These are phyloP conservation scores for Saturnispora dispora DNA, from an alignment of 805 yeast genomes.

Conservation along the genomic window DNA sequence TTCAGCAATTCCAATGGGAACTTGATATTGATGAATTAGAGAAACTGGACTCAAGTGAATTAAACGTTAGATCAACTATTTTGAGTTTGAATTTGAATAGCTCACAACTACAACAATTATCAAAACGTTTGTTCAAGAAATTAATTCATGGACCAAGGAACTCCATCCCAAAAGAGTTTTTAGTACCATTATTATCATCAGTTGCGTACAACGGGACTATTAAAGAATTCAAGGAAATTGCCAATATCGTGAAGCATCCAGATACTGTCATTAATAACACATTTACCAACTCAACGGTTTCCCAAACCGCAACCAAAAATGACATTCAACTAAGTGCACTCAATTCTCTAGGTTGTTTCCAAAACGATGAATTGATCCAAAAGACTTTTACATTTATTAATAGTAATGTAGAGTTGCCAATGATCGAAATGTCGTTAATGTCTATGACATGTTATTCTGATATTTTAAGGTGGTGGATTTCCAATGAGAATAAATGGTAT, in stretches of 20 bases:
- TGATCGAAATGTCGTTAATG: conserved; percentile 48
- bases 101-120: conserved; percentile 25
- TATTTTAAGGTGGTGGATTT: conserved; percentile 43
- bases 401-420: conserved; percentile 45
- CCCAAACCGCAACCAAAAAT: conserved; percentile 9
- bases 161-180: conserved; percentile 43
- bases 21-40: conserved; percentile 16
- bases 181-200: conserved; percentile 34
- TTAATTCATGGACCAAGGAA: conserved; percentile 44
- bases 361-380: conserved; percentile 36
- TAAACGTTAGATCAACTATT: conserved; percentile 35
- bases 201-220: conserved; percentile 20
- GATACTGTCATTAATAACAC: conserved; percentile 35
- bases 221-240: conserved; percentile 53
- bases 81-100: conserved; percentile 31
- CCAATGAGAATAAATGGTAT: conserved; percentile 4
- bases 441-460: conserved; percentile 24
- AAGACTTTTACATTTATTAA: conserved; percentile 50
- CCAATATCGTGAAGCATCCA: conserved; percentile 44
- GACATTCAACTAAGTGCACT: conserved; percentile 50
- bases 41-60: conserved; percentile 27
- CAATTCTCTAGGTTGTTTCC: conserved; percentile 43
- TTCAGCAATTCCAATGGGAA: conserved; percentile 32
- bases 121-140: conserved; percentile 37
- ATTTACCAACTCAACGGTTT: conserved; percentile 11